Conservation (phyloP, 2,329 filamentous ascomycete species). For the Zymoseptoria passerinii region DNA sequence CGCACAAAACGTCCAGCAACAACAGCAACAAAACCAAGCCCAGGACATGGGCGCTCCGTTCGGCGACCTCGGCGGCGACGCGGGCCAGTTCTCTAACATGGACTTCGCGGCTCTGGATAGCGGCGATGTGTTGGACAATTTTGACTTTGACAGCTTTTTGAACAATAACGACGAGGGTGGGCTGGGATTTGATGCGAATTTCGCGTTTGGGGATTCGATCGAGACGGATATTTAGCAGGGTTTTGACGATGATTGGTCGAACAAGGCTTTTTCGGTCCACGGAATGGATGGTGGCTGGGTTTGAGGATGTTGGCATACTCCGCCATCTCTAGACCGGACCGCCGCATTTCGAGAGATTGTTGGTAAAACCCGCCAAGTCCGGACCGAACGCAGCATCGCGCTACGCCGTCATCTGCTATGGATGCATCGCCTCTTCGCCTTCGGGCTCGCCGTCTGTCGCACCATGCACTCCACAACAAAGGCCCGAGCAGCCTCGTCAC, state of each 20-base stretch:
- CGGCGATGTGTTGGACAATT: slow-evolving; percentile 59
- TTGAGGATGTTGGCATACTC: not conserved
- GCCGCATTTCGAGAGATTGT: not conserved
- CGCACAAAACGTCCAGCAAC: slow-evolving; percentile 13
- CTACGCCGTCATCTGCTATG: not conserved
- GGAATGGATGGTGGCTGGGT: not conserved
- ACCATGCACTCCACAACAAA: not conserved
- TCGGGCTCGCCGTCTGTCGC: not conserved
- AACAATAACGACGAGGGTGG: slow-evolving; percentile 44
- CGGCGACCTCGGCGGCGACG: slow-evolving; percentile 30
- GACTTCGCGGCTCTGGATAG: slow-evolving; percentile 41
- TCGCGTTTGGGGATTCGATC: slow-evolving; percentile 26
- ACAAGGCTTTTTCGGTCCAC: not conserved
- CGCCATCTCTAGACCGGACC: not conserved
- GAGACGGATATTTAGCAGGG: slow-evolving; percentile 16
- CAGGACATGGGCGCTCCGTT: slow-evolving; percentile 35
- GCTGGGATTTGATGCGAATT: slow-evolving; percentile 32
- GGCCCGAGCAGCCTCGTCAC: too few relatives aligned
- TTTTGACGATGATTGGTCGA: not conserved
- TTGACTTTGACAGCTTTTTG: slow-evolving; percentile 60
- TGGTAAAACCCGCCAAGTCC: too few relatives aligned
- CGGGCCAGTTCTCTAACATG: slow-evolving; percentile 31
- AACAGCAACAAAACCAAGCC: slow-evolving; percentile 6
- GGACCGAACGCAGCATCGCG: not conserved
- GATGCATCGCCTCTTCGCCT: not conserved